Evolutionary conservation across 2,329 filamentous ascomycete species (phyloP).

Genomic region (Fusarium coffeatum): DNA sequence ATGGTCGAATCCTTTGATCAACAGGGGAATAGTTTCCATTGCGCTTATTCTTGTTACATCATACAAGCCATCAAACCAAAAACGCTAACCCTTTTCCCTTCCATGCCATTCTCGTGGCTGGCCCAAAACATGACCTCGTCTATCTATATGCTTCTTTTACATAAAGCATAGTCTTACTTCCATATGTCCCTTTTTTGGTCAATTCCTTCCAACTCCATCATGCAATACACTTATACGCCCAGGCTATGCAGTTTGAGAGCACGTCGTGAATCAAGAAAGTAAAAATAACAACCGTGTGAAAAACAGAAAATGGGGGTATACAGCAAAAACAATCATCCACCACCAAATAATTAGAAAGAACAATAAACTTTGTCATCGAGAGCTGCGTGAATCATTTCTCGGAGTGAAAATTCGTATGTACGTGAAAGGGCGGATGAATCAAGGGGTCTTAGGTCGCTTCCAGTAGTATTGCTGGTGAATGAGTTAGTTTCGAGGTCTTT

Average conservation of each 20-base stretch:
- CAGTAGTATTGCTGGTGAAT: slow-evolving; percentile 73
- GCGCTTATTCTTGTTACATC: slow-evolving; percentile 23
- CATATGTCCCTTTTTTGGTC: slow-evolving; percentile 3
- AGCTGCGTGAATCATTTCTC: slow-evolving; percentile 18
- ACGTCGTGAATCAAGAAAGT: slow-evolving; percentile 18
- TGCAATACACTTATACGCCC: slow-evolving; percentile 42
- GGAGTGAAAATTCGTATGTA: slow-evolving; percentile 23
- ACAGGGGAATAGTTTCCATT: slow-evolving; percentile 13
- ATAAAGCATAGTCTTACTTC: not conserved
- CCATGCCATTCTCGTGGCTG: not conserved
- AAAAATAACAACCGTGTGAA: slow-evolving; percentile 2
- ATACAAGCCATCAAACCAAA: slow-evolving; percentile 16
- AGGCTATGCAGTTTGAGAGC: slow-evolving; percentile 43
- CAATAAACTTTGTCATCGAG: slow-evolving; percentile 17
- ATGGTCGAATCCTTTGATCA: slow-evolving; percentile 6
- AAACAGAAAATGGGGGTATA: slow-evolving; percentile 40
- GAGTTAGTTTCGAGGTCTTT: slow-evolving; percentile 28
- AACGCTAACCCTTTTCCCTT: slow-evolving; percentile 5
- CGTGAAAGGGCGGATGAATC: slow-evolving; percentile 32
- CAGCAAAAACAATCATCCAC: slow-evolving; percentile 39
- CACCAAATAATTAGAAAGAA: slow-evolving; percentile 8
- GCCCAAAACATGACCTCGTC: slow-evolving; percentile 1
- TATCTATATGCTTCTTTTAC: slow-evolving; percentile 7
- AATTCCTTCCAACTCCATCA: slow-evolving; percentile 36
- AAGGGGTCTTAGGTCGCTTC: slow-evolving; percentile 73